Percentiles rank a stretch among this genome's conserved stretches.
Conservation (phyloP, 345 rosid genomes). For the Arabidopsis suecica region DNA sequence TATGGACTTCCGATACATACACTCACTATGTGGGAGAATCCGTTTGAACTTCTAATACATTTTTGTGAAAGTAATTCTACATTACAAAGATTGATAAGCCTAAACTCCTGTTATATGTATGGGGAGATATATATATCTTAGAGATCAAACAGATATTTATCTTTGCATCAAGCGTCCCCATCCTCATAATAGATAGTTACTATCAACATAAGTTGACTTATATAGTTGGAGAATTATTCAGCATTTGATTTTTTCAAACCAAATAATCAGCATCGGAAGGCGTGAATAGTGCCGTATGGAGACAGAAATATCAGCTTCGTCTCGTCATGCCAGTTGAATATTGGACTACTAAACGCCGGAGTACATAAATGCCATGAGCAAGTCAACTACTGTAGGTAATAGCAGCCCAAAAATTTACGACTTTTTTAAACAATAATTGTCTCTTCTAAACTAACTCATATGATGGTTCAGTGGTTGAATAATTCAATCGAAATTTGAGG, state of each 20-base stretch:
- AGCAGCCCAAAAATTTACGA: neutral
- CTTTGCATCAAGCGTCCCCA: neutral
- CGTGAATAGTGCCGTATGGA: neutral
- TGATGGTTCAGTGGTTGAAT: too few relatives aligned
- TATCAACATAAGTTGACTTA: neutral
- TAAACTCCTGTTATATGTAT: neutral
- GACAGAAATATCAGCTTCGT: neutral
- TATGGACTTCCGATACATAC: neutral
- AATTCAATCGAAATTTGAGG: too few relatives aligned
- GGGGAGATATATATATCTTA: neutral
- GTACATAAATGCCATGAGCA: neutral
- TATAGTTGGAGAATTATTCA: neutral
- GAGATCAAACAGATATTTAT: neutral
- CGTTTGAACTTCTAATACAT: neutral
- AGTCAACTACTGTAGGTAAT: neutral
- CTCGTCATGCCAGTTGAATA: slow-evolving; percentile 17
- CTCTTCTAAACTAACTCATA: too few relatives aligned
- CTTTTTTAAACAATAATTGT: too few relatives aligned
- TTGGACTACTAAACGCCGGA: neutral
- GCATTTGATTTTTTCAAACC: slow-evolving; percentile 11
- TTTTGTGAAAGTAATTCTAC: neutral
- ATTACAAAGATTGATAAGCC: neutral
- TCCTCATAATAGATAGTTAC: neutral
- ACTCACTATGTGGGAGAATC: neutral
- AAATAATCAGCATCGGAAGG: slow-evolving; percentile 1